These are phyloP conservation scores for Solidago caesia DNA, from an alignment of 129 eudicot genomes.

Conservation along the genomic window DNA sequence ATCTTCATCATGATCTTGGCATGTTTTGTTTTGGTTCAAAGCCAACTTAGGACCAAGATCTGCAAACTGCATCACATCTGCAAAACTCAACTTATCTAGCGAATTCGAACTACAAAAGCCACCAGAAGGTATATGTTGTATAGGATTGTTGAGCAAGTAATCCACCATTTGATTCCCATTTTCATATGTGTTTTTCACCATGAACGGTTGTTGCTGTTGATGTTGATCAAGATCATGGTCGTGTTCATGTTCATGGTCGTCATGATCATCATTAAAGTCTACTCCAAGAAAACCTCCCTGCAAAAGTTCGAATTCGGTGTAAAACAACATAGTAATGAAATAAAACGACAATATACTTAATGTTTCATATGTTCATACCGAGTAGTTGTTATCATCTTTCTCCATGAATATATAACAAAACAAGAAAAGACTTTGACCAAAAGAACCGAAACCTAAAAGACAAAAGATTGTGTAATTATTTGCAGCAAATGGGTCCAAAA, in stretches of 20 bases:
- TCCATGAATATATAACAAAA: conserved; percentile 47
- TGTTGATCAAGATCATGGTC: conserved; percentile 18
- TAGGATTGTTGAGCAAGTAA: conserved; percentile 50
- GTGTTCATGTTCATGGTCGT: conserved; percentile 14
- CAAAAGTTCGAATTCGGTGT: conserved; percentile 37
- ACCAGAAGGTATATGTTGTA: conserved; percentile 33
- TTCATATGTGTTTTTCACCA: conserved; percentile 43
- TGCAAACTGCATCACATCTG: conserved; percentile 96
- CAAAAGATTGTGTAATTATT: conserved; percentile 32
- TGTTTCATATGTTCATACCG: conserved; percentile 44
- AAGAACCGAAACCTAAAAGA: conserved; percentile 35
- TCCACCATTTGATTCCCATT: conserved; percentile 58
- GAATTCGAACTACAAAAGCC: conserved; percentile 43
- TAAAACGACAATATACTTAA: not conserved
- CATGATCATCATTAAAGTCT: conserved; percentile 49
- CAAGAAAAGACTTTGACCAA: conserved; percentile 33
- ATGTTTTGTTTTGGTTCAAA: conserved; percentile 52
- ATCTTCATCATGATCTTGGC: conserved; percentile 46
- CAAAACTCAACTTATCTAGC: conserved; percentile 73
- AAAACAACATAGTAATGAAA: conserved; percentile 37
- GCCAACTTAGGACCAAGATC: conserved; percentile 82
- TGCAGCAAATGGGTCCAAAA: conserved; percentile 40
- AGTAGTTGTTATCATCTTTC: conserved; percentile 69
- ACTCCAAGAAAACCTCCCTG: conserved; percentile 51
- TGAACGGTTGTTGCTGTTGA: conserved; percentile 37